Evolutionary conservation across 306 rosid species (phyloP).

Genomic region (Prunus campanulata): DNA sequence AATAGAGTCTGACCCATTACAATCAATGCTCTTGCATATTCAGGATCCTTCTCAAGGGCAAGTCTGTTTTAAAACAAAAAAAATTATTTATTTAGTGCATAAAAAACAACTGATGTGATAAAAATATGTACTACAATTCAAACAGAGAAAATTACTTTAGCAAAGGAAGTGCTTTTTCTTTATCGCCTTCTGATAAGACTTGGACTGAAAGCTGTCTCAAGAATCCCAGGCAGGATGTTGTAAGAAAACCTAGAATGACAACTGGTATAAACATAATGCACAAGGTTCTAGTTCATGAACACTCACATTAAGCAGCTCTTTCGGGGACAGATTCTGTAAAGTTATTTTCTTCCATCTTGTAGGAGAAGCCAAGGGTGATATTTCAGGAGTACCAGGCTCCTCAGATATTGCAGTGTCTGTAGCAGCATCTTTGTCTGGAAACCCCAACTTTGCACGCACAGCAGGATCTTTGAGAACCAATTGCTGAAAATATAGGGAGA

Average conservation of each 20-base stretch:
- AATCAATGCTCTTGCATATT: slow-evolving; percentile 59
- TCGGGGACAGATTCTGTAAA: slow-evolving; percentile 56
- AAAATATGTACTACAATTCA: slow-evolving; percentile 3
- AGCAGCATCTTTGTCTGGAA: slow-evolving; percentile 39
- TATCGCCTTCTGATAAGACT: slow-evolving; percentile 47
- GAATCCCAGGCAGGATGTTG: slow-evolving; percentile 25
- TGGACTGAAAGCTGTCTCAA: slow-evolving; percentile 69
- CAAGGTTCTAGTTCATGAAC: slow-evolving; percentile 22
- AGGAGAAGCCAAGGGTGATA: slow-evolving; percentile 41
- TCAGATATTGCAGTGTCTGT: slow-evolving; percentile 24
- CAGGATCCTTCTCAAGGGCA: slow-evolving; percentile 90
- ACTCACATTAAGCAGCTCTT: slow-evolving; percentile 69
- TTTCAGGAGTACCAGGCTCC: slow-evolving; percentile 33
- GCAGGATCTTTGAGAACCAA: slow-evolving; percentile 58
- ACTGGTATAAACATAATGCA: slow-evolving; percentile 3
- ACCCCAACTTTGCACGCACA: slow-evolving; percentile 65
- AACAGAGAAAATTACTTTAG: slow-evolving; percentile 52
- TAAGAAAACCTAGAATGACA: slow-evolving; percentile 6
- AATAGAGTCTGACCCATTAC: slow-evolving; percentile 74
- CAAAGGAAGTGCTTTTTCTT: slow-evolving; percentile 66
- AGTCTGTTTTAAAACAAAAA: slow-evolving; percentile 41
- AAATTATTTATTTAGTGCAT: slow-evolving; percentile 20
- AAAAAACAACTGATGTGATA: not conserved
- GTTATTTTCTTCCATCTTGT: slow-evolving; percentile 48
- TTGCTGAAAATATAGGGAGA: slow-evolving; percentile 55